These are phyloP conservation scores for Naganishia antarctica DNA, from an alignment of 768 basidiomycete species.

Conservation along the genomic window DNA sequence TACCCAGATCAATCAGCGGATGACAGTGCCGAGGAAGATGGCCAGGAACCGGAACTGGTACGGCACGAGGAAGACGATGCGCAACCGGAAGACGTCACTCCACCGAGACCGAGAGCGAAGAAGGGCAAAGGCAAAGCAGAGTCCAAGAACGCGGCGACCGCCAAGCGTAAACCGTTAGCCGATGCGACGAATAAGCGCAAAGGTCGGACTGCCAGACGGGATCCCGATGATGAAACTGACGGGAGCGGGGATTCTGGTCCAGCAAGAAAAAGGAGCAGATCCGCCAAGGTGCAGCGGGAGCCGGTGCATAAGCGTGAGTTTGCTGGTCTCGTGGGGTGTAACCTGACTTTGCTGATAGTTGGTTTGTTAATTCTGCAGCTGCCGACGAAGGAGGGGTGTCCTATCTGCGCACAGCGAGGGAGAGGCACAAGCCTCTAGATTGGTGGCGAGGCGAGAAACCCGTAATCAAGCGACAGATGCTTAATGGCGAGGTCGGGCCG, in stretches of 20 bases:
- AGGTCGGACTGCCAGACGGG: background rate
- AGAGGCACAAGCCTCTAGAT: conserved; percentile 68
- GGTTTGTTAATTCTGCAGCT: conserved; percentile 5
- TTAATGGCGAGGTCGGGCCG: conserved; percentile 48
- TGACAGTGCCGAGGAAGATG: conserved; percentile 1
- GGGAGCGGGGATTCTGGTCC: background rate
- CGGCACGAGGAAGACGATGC: conserved; percentile 26
- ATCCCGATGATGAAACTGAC: conserved; percentile 10
- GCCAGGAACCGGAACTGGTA: conserved; percentile 22
- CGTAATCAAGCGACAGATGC: conserved; percentile 61
- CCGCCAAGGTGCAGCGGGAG: conserved; percentile 1
- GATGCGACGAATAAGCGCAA: conserved; percentile 17
- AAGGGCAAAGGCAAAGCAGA: conserved; percentile 27
- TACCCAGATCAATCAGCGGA: background rate
- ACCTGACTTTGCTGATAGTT: conserved; percentile 6
- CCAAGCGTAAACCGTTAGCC: conserved; percentile 15
- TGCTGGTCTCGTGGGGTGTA: conserved; percentile 4
- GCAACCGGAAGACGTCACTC: conserved; percentile 21
- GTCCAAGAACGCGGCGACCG: conserved; percentile 2
- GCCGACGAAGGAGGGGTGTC: conserved; percentile 33
- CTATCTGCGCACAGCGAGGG: conserved; percentile 63
- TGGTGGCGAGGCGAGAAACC: conserved; percentile 92
- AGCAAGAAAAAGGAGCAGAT: background rate
- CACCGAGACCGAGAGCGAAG: conserved; percentile 25
- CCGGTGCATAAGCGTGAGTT: conserved; percentile 18